Evolutionary conservation across 768 basidiomycete genomes (phyloP).

Genomic region (Lactarius quietus): DNA sequence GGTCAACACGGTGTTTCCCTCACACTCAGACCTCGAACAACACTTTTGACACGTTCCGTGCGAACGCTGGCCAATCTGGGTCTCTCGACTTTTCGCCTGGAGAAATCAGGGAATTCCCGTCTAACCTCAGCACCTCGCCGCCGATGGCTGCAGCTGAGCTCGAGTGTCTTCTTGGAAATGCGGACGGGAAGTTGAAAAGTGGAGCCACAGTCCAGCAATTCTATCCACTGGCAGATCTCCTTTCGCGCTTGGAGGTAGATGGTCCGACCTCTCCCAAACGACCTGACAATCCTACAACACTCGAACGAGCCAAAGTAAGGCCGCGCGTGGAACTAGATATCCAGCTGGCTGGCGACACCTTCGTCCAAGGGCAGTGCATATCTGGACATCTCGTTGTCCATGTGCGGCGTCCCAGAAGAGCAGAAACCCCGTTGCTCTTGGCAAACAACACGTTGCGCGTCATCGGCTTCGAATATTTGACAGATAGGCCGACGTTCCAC

Average conservation of each 20-base stretch:
- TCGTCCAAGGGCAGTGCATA: constrained; percentile 75
- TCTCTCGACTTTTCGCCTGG: background rate
- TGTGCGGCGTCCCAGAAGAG: constrained; percentile 53
- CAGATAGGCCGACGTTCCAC: constrained; percentile 54
- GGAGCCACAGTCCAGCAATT: constrained; percentile 45
- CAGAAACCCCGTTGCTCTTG: constrained; percentile 57
- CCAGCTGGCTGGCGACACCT: constrained; percentile 65
- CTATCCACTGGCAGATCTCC: constrained; percentile 20
- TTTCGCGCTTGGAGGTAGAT: background rate
- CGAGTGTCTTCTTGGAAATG: constrained; percentile 59
- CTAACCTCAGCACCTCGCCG: constrained; percentile 53
- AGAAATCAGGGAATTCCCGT: constrained; percentile 23
- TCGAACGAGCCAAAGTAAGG: constrained; percentile 70
- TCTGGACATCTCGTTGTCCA: constrained; percentile 66
- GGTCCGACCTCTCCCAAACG: constrained; percentile 3
- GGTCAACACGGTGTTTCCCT: background rate
- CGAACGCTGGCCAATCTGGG: background rate
- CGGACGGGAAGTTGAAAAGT: constrained; percentile 51
- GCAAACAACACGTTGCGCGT: constrained; percentile 76
- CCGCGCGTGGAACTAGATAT: constrained; percentile 83
- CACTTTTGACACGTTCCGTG: constrained; percentile 13
- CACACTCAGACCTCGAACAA: background rate
- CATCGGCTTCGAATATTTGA: constrained; percentile 78
- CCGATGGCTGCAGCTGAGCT: constrained; percentile 54
- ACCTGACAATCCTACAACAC: constrained; percentile 34